Evolutionary conservation across 257 asterid species (phyloP), one percentile per base, ranked within the genome.

Genomic region (Sherardia arvensis): DNA sequence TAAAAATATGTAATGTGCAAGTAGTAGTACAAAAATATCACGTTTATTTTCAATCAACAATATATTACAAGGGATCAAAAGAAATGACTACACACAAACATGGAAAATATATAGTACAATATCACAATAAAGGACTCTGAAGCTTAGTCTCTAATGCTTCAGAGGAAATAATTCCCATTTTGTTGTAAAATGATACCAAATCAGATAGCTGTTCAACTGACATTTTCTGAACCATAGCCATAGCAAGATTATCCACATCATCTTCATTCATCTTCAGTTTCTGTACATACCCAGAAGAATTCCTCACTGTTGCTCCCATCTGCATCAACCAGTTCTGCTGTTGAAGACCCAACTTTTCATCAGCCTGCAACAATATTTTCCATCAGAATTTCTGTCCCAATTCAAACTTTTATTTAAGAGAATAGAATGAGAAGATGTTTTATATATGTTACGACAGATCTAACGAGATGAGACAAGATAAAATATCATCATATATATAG

Each of bases 251-350:
- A 75, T 80, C 92, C 51, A 76, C 77, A 38, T 78, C 77, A 38
- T 78, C 85, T 53, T 79, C 85, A 15, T 76, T 82, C 78, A 73
- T 30, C 59, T 74, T 73, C 83, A 83, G 45, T 47, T 68, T 83
- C n/a, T 83, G 78, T 36, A 80, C 27, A 69, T 78, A 87, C 0
- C 69, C 72, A 3, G 80, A 71, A 12, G 87, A 87, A 64, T 84
- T 84, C 75, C 89, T 77, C 43, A 83, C 89, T 0, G 95, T 89
- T 38, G 95, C 95, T 0, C 97, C 91, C 94, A 86, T 84, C 76
- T 83, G 94, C 83, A 81, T 84, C 54, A 86, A 61, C 70, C 95
- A 77, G 1, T 68, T 80, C 55, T 83, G 84, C 53, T 85, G 94
- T 7, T 87, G 95, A 71, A 73, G 33, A 72, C 91, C 85, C 78